Base-by-base conservation (phyloP, 202 grass and related monocot genomes). In the Eragrostis tef region DNA sequence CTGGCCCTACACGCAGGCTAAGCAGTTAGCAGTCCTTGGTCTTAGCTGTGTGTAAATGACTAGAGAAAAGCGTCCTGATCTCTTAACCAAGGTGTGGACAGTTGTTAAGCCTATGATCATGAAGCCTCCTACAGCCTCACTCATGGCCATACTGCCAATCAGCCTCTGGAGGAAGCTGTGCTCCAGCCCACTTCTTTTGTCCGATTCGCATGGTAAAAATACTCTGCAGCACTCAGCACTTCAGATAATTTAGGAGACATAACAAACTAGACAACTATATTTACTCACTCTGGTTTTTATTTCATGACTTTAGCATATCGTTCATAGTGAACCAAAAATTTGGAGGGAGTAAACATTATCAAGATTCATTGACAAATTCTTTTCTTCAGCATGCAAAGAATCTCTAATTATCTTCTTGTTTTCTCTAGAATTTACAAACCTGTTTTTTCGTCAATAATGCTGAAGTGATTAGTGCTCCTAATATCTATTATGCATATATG, bases 1-100 rank as follows among this genome's bases (percentile, higher is more conserved):
- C 19, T 89, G 87, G 87, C 77, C 83, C 29, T 81, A 75, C 58
- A 74, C 7, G 5, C 77, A 85, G 31, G 83, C n/a, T n/a, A n/a
- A n/a, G n/a, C n/a, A n/a, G n/a, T n/a, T 89, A 27, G 87, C 81
- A 20, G 6, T 80, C 24, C n/a, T 89, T 50, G 71, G 44, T 76
- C 53, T 89, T 34, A 77, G 76, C 43, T 86, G 83, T 58, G 26
- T 46, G 17, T 21, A 81, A 56, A 68, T 76, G 77, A 43, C 13
- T 5, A 27, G 31, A 56, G 75, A 75, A 6, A 81, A 65, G 11
- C 71, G 83, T 0, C 87, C 87, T 41, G 51, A 78, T 41, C 87
- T 89, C 2, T 67, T 81, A 49, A 81, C 59, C 31, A 12, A 81
- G 46, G 83, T 89, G n/a, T n/a, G n/a, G n/a, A 46, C 12, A 26